These are phyloP conservation scores for Colletotrichum liaoningense DNA, from an alignment of 2,329 filamentous ascomycete species.

Conservation along the genomic window DNA sequence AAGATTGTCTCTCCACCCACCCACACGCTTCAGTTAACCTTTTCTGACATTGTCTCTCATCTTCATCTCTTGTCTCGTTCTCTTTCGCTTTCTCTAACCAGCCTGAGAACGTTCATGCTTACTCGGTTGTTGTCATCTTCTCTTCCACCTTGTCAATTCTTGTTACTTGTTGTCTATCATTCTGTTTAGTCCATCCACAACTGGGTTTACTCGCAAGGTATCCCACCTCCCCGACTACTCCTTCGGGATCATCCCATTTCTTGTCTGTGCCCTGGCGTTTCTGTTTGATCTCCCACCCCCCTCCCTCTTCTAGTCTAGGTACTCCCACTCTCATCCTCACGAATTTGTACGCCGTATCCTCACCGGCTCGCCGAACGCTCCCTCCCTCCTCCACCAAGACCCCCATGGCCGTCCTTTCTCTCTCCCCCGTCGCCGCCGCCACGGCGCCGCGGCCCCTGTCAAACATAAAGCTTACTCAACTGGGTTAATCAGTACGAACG, in stretches of 20 bases:
- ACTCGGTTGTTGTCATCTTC: background rate
- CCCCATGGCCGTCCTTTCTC: conserved; percentile 19
- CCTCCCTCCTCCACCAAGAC: conserved; percentile 15
- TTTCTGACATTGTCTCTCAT: conserved; percentile 30
- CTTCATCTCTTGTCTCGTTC: conserved; percentile 17
- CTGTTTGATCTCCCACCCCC: conserved; percentile 21
- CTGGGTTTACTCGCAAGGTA: conserved; percentile 2
- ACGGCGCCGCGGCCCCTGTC: conserved; percentile 32
- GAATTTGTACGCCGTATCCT: background rate
- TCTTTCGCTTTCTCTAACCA: conserved; percentile 29
- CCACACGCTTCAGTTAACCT: conserved; percentile 25
- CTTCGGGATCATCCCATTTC: conserved; percentile 27
- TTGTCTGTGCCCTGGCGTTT: conserved; percentile 20
- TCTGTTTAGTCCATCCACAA: background rate
- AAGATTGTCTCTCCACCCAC: conserved; percentile 12
- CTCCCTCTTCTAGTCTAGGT: background rate
- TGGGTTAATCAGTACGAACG: conserved; percentile 23
- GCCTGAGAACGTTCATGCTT: conserved; percentile 2
- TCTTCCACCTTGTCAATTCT: background rate
- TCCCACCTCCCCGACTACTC: conserved; percentile 5
- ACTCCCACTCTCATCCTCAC: background rate
- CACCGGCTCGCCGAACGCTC: conserved; percentile 20
- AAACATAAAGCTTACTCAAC: conserved; percentile 30
- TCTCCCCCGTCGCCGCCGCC: conserved; percentile 22
- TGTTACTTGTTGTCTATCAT: background rate